phyloP scores from a whole-genome alignment of 805 yeast species.

The Lachancea quebecensis region DNA sequence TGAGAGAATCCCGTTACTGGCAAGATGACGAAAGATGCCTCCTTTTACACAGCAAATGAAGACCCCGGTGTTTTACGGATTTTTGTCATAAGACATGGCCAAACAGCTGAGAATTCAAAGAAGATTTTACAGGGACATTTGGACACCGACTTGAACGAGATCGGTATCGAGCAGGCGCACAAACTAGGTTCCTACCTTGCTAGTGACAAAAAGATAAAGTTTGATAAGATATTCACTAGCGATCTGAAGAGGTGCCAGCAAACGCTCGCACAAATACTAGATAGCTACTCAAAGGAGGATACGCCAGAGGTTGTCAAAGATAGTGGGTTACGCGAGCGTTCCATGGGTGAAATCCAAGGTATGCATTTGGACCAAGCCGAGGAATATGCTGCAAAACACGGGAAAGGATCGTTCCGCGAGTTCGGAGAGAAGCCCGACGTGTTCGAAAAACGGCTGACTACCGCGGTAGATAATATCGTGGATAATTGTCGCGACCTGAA shows the following conservation, averaged over 20 bases:
- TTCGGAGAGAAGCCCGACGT: constrained; percentile 54
- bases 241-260: constrained; percentile 50
- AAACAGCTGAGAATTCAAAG: constrained; percentile 62
- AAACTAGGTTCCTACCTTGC: constrained; percentile 38
- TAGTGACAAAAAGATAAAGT: constrained; percentile 28
- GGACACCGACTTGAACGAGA: constrained; percentile 55
- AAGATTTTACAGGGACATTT: constrained; percentile 75
- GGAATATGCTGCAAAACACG: constrained; percentile 43
- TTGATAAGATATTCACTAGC: constrained; percentile 35
- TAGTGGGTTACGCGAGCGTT: constrained; percentile 54
- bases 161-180: constrained; percentile 56
- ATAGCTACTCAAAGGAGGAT: constrained; percentile 12
- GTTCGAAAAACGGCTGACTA: constrained; percentile 43
- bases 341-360: constrained; percentile 77
- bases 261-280: constrained; percentile 44
- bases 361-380: constrained; percentile 62
- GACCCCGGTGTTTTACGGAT: constrained; percentile 39
- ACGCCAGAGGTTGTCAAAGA: constrained; percentile 3
- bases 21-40: constrained; percentile 14
- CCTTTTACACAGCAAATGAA: constrained; percentile 26
- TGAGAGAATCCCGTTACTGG: no score
- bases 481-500: constrained; percentile 26
- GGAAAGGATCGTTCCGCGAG: constrained; percentile 47
- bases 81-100: constrained; percentile 76
- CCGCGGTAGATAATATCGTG: constrained; percentile 40